Evolutionary conservation across 2,329 filamentous ascomycete species (phyloP).

Genomic region (Curvularia verruculosa): DNA sequence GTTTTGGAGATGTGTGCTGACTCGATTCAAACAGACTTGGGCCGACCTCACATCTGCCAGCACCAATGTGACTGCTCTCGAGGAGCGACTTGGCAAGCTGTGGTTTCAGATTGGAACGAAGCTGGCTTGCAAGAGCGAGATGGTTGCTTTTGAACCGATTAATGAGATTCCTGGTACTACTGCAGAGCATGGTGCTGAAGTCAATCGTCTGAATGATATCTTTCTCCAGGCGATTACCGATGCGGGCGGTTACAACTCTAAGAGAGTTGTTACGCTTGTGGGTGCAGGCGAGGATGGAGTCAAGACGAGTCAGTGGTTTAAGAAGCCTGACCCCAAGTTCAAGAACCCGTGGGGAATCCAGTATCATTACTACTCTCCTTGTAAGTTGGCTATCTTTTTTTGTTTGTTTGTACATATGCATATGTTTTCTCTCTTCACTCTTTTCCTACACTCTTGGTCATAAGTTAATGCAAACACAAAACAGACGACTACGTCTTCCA

Average conservation of each 20-base stretch:
- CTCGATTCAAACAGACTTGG: constrained; percentile 49
- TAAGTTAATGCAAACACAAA: neutral
- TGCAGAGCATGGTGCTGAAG: constrained; percentile 56
- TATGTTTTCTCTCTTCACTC: neutral
- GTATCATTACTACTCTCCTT: constrained; percentile 67
- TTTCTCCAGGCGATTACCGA: constrained; percentile 62
- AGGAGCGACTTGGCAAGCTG: constrained; percentile 62
- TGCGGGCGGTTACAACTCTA: constrained; percentile 61
- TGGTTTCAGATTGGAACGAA: constrained; percentile 65
- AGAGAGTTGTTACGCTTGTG: constrained; percentile 63
- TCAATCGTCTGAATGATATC: constrained; percentile 64
- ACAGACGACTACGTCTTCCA: constrained; percentile 49
- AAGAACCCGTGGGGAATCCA: constrained; percentile 65
- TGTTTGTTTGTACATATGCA: neutral
- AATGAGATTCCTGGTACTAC: constrained; percentile 64
- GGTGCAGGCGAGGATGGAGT: constrained; percentile 59
- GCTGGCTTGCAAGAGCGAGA: constrained; percentile 61
- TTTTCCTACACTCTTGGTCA: neutral
- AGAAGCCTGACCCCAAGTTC: constrained; percentile 53
- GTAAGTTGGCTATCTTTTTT: constrained; percentile 41
- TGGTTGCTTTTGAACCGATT: constrained; percentile 64
- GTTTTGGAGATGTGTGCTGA: no score
- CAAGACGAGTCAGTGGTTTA: constrained; percentile 63
- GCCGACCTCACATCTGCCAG: constrained; percentile 56
- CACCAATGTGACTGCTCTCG: constrained; percentile 59